These are phyloP conservation scores for Geotrichum klebahnii DNA, from an alignment of 1,139 yeast genomes.

Conservation along the genomic window DNA sequence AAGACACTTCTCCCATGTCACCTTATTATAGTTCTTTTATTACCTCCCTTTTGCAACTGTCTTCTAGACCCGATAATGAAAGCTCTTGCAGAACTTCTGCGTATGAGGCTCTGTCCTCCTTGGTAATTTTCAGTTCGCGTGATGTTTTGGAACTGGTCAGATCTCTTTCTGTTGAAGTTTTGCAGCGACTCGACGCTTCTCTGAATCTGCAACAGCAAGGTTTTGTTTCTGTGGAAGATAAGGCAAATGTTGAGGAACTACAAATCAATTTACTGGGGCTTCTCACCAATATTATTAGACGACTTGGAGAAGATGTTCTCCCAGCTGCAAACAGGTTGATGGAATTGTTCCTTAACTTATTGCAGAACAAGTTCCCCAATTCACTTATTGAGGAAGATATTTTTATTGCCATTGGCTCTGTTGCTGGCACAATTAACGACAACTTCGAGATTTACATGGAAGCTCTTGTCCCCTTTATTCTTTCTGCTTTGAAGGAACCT, in stretches of 20 bases:
- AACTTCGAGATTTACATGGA: constrained; percentile 72
- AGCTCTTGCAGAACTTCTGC: constrained; percentile 90
- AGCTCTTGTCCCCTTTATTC: constrained; percentile 75
- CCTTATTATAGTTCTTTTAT: constrained; percentile 65
- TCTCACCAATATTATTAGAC: constrained; percentile 80
- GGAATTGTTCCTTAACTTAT: constrained; percentile 73
- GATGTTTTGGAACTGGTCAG: constrained; percentile 69
- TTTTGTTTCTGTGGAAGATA: constrained; percentile 54
- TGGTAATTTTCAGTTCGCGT: constrained; percentile 70
- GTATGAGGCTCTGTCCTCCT: constrained; percentile 81
- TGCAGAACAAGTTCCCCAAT: constrained; percentile 54
- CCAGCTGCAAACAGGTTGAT: constrained; percentile 78
- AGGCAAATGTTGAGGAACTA: constrained; percentile 76
- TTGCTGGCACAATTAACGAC: constrained; percentile 72
- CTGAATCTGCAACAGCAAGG: constrained; percentile 50
- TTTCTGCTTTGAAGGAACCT: constrained; percentile 71
- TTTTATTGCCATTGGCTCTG: constrained; percentile 84
- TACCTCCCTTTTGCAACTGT: constrained; percentile 64
- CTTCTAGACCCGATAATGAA: constrained; percentile 74
- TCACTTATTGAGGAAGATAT: constrained; percentile 91
- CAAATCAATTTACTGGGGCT: constrained; percentile 84
- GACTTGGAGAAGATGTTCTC: constrained; percentile 63
- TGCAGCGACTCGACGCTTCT: constrained; percentile 67
- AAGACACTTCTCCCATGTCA: constrained; percentile 62
- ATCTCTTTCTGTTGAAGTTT: constrained; percentile 67